Base-by-base conservation (phyloP, 768 basidiomycete species). In the Paxillus involutus region DNA sequence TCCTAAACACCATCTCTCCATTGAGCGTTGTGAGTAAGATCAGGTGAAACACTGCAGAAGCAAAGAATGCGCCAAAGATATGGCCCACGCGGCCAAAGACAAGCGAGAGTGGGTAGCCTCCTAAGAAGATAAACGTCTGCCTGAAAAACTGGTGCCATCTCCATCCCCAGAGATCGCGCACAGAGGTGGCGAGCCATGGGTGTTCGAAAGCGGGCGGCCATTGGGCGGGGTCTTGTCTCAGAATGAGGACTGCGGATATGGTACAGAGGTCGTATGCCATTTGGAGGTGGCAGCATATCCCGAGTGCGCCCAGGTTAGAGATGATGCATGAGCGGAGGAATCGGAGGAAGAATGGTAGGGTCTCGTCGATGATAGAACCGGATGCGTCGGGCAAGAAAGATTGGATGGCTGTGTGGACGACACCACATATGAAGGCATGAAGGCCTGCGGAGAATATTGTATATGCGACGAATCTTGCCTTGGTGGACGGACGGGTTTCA, bases 1-100 rank as follows among this genome's bases (percentile, higher is more conserved):
- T n/a, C n/a, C n/a, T n/a, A n/a, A n/a, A n/a, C n/a, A n/a, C n/a
- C n/a, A n/a, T n/a, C n/a, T n/a, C n/a, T n/a, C n/a, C n/a, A n/a
- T n/a, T n/a, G n/a, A n/a, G n/a, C n/a, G n/a, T n/a, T n/a, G n/a
- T n/a, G n/a, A n/a, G n/a, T n/a, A n/a, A n/a, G n/a, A n/a, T n/a
- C n/a, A 2, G 73, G 55, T 89, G 88, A 12, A 86, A 62, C 11
- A 84, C 37, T 3, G 74, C 84, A 0, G 86, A 88, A 4, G 78
- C 62, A 1, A 80, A 54, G 63, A 88, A 88, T 6, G 77, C 75
- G 9, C 84, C 84, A 2, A 88, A 39, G 2, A 86, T 69, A 1
- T 66, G 71, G 2, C 80, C 83, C 0, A 63, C 49, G 10, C 77
- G 76, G 3, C 86, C 85, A 16, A 80, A 59, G 11, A 84, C 40